These are phyloP conservation scores for Amoebophrya sp. DNA, from an alignment of 169 alveolate species.

Conservation along the genomic window DNA sequence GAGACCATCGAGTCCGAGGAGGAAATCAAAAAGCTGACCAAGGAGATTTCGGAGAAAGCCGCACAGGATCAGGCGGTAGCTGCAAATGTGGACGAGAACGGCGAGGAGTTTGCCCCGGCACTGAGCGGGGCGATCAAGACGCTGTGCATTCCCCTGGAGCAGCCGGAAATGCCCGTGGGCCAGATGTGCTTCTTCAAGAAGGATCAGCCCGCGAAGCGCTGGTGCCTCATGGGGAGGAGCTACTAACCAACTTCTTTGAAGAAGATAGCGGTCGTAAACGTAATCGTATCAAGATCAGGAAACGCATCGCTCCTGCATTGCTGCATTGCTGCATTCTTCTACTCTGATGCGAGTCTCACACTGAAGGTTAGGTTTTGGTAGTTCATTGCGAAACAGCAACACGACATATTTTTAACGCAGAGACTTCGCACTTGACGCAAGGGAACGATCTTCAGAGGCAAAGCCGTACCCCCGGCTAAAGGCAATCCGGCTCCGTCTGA, in stretches of 20 bases:
- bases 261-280: neutral
- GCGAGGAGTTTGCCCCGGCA: neutral
- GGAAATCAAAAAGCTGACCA: slow-evolving; percentile 41
- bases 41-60: neutral
- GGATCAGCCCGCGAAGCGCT: neutral
- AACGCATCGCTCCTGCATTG: neutral
- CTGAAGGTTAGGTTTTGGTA: no score
- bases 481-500: no score
- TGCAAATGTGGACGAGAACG: neutral
- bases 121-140: neutral
- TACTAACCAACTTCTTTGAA: neutral
- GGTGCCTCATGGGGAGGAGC: neutral
- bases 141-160: neutral
- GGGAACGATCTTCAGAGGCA: no score
- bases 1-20: slow-evolving; percentile 43
- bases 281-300: neutral
- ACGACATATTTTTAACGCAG: neutral
- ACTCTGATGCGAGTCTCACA: no score
- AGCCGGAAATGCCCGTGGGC: neutral
- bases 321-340: neutral
- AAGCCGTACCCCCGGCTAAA: no score
- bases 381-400: neutral
- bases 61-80: neutral
- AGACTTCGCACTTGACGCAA: neutral
- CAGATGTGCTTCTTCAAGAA: neutral